Percentiles rank a stretch among this genome's conserved stretches.
These are phyloP conservation scores for Lophiotrema nucula DNA, from an alignment of 495 filamentous ascomycete species.

Conservation along the genomic window DNA sequence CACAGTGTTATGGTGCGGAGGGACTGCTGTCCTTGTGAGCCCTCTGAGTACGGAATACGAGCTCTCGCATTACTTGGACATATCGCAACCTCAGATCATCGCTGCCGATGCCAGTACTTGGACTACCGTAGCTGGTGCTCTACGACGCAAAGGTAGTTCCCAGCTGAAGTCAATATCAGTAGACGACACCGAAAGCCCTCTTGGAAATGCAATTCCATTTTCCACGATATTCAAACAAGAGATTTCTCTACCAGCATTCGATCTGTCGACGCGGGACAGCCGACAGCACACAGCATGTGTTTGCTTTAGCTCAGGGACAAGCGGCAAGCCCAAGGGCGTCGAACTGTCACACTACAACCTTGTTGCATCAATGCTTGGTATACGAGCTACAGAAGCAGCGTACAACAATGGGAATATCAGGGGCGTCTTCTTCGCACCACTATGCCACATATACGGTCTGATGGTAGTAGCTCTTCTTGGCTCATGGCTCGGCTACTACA, in stretches of 20 bases:
- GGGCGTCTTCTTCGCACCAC: slow-evolving; percentile 12
- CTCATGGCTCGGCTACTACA: slow-evolving; percentile 9
- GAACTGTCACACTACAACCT: slow-evolving; percentile 16
- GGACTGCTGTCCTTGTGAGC: slow-evolving; percentile 5
- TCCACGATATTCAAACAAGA: neutral
- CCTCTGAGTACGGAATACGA: slow-evolving; percentile 15
- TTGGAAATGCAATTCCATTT: neutral
- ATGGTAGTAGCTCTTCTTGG: slow-evolving; percentile 9
- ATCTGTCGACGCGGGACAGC: slow-evolving; percentile 10
- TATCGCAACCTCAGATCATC: slow-evolving; percentile 5
- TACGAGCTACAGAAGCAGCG: slow-evolving; percentile 2
- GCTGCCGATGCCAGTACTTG: slow-evolving; percentile 3
- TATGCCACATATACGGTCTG: slow-evolving; percentile 17
- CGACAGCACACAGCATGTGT: slow-evolving; percentile 8
- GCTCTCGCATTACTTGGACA: slow-evolving; percentile 7
- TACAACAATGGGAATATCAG: slow-evolving; percentile 3
- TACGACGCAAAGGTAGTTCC: neutral
- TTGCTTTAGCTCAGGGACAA: slow-evolving; percentile 24
- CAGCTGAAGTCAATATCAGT: too few relatives aligned
- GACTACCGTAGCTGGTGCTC: neutral
- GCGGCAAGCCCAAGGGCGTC: slow-evolving; percentile 20
- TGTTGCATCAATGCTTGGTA: slow-evolving; percentile 1
- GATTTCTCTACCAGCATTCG: neutral
- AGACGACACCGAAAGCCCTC: neutral
- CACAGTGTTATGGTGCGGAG: slow-evolving; percentile 13